These are phyloP conservation scores for Saccharomycopsis oosterbeekiorum DNA, from an alignment of 805 yeast genomes.

Conservation along the genomic window DNA sequence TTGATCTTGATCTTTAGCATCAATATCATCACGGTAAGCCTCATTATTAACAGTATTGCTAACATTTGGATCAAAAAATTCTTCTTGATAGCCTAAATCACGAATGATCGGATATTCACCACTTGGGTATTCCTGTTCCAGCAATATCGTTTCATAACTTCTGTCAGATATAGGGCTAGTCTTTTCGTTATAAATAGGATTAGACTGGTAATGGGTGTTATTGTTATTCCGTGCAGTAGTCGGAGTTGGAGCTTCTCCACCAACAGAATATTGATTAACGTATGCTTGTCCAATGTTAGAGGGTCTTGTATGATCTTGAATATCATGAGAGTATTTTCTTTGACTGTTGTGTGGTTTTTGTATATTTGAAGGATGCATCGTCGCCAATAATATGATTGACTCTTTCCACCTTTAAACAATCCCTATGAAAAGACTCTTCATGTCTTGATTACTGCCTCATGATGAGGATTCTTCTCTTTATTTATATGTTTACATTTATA, in stretches of 20 bases:
- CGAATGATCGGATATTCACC: neutral
- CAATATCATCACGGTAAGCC: neutral
- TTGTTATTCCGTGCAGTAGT: neutral
- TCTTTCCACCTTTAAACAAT: too few species aligned
- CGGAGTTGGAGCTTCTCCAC: neutral
- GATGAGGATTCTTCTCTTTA: neutral
- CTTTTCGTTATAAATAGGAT: too few species aligned
- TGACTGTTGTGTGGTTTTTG: neutral
- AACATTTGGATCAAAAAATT: neutral
- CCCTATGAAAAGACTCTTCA: too few species aligned
- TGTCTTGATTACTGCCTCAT: neutral
- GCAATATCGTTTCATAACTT: neutral
- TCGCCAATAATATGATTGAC: neutral
- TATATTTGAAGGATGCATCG: neutral
- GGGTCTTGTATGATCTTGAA: neutral
- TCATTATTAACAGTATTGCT: neutral
- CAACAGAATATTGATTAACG: too few species aligned
- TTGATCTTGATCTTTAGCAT: too few species aligned
- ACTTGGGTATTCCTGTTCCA: neutral
- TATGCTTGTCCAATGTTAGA: neutral
- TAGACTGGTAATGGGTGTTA: neutral
- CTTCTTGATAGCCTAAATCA: neutral
- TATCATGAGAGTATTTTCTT: neutral
- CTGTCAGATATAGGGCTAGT: neutral
- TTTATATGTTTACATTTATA: neutral